Percentiles rank a stretch among this genome's conserved stretches.
These are phyloP conservation scores for Lactifluus subvellereus DNA, from an alignment of 768 basidiomycete genomes.

Conservation along the genomic window DNA sequence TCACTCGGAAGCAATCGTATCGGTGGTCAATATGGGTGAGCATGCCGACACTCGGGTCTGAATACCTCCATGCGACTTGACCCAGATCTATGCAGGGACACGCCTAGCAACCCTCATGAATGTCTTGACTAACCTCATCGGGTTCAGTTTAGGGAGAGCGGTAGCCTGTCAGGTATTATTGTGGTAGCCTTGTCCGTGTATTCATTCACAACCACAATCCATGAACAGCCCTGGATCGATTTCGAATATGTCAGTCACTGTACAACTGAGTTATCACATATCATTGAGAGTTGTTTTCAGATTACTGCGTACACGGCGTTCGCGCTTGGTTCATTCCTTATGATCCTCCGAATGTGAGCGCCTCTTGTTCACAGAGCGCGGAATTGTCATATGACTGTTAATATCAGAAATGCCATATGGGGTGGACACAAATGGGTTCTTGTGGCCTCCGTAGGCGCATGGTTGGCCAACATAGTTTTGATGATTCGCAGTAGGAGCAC, in stretches of 20 bases:
- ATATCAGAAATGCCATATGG: slow-evolving; percentile 18
- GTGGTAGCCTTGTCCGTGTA: neutral
- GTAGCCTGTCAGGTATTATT: slow-evolving; percentile 13
- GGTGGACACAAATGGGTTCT: neutral
- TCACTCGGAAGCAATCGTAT: slow-evolving; percentile 3
- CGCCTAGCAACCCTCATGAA: slow-evolving; percentile 3
- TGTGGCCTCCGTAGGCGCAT: neutral
- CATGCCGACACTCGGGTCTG: neutral
- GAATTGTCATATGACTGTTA: neutral
- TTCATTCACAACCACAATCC: neutral
- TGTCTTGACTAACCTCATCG: neutral
- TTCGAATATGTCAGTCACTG: slow-evolving; percentile 6
- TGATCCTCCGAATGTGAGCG: slow-evolving; percentile 17
- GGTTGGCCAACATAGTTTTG: slow-evolving; percentile 12
- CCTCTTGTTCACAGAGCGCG: neutral
- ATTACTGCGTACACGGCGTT: slow-evolving; percentile 10
- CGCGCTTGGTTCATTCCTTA: neutral
- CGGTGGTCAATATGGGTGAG: slow-evolving; percentile 22
- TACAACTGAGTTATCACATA: neutral
- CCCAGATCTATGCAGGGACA: slow-evolving; percentile 4
- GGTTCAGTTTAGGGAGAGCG: neutral
- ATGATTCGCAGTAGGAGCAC: slow-evolving; percentile 15
- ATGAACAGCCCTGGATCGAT: slow-evolving; percentile 8
- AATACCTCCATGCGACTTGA: neutral
- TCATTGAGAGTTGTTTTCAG: neutral